Conservation (phyloP, 2,329 filamentous ascomycete genomes). For the Penicillium sp. region DNA sequence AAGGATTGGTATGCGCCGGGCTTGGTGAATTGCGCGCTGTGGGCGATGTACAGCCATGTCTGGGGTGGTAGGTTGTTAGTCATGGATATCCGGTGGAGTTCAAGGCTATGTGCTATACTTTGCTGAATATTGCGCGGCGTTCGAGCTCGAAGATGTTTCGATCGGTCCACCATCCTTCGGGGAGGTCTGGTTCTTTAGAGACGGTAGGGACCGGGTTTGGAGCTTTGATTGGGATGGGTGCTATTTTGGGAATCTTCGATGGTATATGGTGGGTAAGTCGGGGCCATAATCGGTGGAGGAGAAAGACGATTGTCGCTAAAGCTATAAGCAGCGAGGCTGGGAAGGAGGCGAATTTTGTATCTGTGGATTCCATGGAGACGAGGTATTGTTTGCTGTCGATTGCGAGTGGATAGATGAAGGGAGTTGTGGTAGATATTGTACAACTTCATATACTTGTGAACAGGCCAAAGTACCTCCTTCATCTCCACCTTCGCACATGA, state of each 20-base stretch:
- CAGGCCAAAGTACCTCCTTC: too few relatives aligned
- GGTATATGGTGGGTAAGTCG: slow-evolving; percentile 4
- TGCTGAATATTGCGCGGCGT: slow-evolving; percentile 49
- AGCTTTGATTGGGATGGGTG: not conserved
- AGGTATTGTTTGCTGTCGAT: not conserved
- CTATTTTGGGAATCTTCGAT: not conserved
- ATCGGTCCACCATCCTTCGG: slow-evolving; percentile 39
- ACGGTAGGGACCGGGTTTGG: slow-evolving; percentile 19
- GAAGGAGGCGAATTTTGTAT: slow-evolving; percentile 10
- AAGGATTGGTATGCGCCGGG: slow-evolving; percentile 57
- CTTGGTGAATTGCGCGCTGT: slow-evolving; percentile 48
- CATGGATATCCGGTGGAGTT: too few relatives aligned
- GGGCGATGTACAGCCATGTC: slow-evolving; percentile 38
- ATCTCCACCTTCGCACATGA: slow-evolving; percentile 4
- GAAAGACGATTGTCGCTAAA: slow-evolving; percentile 13
- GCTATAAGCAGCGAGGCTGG: slow-evolving; percentile 16
- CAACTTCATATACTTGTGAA: slow-evolving; percentile 18
- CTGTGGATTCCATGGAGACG: slow-evolving; percentile 16
- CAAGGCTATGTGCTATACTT: slow-evolving; percentile 29
- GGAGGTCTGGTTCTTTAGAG: slow-evolving; percentile 42
- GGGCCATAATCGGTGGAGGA: slow-evolving; percentile 14
- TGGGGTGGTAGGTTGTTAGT: slow-evolving; percentile 12
- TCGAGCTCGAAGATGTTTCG: slow-evolving; percentile 48
- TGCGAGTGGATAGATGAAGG: not conserved
- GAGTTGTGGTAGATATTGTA: not conserved